A percentile compares a stretch with the other conserved stretches of the same genome.
Evolutionary conservation across 441 rosid genomes (phyloP).

Genomic region (Gossypium aridum): DNA sequence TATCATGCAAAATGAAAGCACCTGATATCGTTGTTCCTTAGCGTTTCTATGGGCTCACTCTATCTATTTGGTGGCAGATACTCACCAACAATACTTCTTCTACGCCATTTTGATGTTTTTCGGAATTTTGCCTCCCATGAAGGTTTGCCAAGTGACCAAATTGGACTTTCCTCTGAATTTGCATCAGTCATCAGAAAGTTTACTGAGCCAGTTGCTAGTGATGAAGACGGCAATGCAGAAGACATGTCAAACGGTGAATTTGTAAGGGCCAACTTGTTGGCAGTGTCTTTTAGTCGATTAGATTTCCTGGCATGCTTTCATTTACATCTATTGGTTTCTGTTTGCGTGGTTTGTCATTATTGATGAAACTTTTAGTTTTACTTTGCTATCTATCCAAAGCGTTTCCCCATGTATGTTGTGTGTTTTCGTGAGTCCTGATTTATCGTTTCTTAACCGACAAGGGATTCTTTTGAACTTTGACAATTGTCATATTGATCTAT

Average conservation of each 20-base stretch:
- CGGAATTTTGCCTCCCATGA: slow-evolving; percentile 62
- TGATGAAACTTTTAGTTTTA: background rate
- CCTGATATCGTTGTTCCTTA: slow-evolving; percentile 8
- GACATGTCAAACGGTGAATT: slow-evolving; percentile 37
- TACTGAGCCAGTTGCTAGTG: slow-evolving; percentile 61
- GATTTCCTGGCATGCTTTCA: slow-evolving; percentile 12
- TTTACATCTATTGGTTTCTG: slow-evolving; percentile 7
- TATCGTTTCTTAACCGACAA: background rate
- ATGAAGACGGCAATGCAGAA: slow-evolving; percentile 36
- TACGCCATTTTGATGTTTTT: slow-evolving; percentile 83
- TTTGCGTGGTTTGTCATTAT: background rate
- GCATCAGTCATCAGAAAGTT: slow-evolving; percentile 86
- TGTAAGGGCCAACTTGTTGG: slow-evolving; percentile 45
- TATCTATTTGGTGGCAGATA: slow-evolving; percentile 48
- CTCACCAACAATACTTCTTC: slow-evolving; percentile 79
- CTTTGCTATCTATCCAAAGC: background rate
- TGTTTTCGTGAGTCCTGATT: background rate
- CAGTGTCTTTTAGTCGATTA: slow-evolving; percentile 3
- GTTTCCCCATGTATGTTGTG: background rate
- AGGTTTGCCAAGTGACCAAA: slow-evolving; percentile 68
- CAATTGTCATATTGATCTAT: background rate
- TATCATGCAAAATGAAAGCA: background rate
- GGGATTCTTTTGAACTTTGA: background rate
- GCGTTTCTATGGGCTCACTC: slow-evolving; percentile 13
- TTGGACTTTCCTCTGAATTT: slow-evolving; percentile 73